Evolutionary conservation across 2,329 filamentous ascomycete genomes (phyloP).

Genomic region (Ophiocordyceps camponoti-rufipedis): DNA sequence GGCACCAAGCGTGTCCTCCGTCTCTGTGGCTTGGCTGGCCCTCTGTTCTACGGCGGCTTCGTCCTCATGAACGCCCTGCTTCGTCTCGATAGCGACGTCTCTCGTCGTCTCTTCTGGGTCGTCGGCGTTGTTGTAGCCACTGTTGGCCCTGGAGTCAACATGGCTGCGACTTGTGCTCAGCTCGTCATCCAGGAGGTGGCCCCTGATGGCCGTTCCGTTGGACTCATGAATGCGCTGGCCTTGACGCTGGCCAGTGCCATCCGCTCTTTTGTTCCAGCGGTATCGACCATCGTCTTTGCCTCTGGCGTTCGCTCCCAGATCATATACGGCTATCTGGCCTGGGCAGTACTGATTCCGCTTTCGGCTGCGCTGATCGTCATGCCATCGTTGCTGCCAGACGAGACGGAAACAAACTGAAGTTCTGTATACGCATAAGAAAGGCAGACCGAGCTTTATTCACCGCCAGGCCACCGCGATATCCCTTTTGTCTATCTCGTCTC

Average conservation of each 20-base stretch:
- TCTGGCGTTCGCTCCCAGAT: slow-evolving; percentile 43
- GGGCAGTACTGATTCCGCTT: slow-evolving; percentile 15
- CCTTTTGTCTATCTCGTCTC: too few relatives aligned
- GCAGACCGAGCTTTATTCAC: neutral
- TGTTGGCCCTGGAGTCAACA: slow-evolving; percentile 40
- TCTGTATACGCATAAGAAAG: neutral
- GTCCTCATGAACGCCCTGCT: slow-evolving; percentile 35
- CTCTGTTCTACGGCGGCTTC: slow-evolving; percentile 41
- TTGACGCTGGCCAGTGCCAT: slow-evolving; percentile 42
- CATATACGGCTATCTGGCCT: slow-evolving; percentile 36
- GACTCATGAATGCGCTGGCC: slow-evolving; percentile 47
- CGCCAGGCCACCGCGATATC: too few relatives aligned
- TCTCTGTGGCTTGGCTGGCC: slow-evolving; percentile 35
- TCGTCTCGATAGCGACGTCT: slow-evolving; percentile 15
- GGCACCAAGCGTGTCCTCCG: slow-evolving; percentile 50
- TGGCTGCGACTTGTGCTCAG: slow-evolving; percentile 55
- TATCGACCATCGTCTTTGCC: slow-evolving; percentile 51
- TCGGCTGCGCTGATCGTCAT: slow-evolving; percentile 9
- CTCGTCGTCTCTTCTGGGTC: slow-evolving; percentile 37
- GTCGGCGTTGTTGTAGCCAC: slow-evolving; percentile 23
- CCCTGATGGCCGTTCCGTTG: slow-evolving; percentile 44
- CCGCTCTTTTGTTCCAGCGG: slow-evolving; percentile 45
- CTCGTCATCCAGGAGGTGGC: slow-evolving; percentile 58
- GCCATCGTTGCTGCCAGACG: slow-evolving; percentile 11
- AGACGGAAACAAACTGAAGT: too few relatives aligned